phyloP scores from a whole-genome alignment of 495 filamentous ascomycete species.

The Hyaloscypha variabilis region DNA sequence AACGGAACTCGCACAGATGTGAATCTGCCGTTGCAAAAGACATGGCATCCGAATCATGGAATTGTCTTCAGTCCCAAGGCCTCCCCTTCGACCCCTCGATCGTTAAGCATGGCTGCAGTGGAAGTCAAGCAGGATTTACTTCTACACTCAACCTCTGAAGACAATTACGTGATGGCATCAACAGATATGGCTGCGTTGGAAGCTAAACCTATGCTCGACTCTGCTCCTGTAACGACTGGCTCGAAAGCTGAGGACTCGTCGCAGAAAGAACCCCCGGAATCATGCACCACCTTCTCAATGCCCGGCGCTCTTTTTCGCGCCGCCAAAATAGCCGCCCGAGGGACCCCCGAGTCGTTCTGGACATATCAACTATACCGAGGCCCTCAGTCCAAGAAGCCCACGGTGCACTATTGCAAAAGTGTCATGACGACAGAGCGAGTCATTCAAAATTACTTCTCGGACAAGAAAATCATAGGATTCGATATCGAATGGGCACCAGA shows the following conservation, averaged over 20 bases:
- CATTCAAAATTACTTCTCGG: conserved; percentile 63
- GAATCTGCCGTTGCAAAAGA: conserved; percentile 8
- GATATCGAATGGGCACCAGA: conserved; percentile 81
- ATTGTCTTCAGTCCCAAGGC: conserved; percentile 25
- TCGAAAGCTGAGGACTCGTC: conserved; percentile 17
- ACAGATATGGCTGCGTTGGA: conserved; percentile 4
- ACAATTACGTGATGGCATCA: conserved; percentile 16
- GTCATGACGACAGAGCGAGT: conserved; percentile 66
- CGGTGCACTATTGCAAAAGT: conserved; percentile 75
- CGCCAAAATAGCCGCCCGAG: conserved; percentile 43
- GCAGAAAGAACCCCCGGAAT: conserved; percentile 22
- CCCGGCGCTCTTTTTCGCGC: conserved; percentile 43
- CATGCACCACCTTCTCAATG: conserved; percentile 41
- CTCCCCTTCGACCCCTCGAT: conserved; percentile 8
- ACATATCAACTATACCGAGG: conserved; percentile 64
- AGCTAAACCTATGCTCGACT: background rate
- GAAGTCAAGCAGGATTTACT: conserved; percentile 15
- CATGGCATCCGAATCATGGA: conserved; percentile 29
- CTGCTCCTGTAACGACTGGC: background rate
- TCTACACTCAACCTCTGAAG: conserved; percentile 19
- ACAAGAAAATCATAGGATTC: conserved; percentile 74
- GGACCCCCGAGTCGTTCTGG: conserved; percentile 61
- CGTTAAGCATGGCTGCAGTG: conserved; percentile 14
- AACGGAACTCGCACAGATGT: conserved; percentile 1
- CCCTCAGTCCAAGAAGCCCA: conserved; percentile 33